These are phyloP conservation scores for Solanum hybrid DNA, from an alignment of 305 asterid genomes.

Conservation along the genomic window DNA sequence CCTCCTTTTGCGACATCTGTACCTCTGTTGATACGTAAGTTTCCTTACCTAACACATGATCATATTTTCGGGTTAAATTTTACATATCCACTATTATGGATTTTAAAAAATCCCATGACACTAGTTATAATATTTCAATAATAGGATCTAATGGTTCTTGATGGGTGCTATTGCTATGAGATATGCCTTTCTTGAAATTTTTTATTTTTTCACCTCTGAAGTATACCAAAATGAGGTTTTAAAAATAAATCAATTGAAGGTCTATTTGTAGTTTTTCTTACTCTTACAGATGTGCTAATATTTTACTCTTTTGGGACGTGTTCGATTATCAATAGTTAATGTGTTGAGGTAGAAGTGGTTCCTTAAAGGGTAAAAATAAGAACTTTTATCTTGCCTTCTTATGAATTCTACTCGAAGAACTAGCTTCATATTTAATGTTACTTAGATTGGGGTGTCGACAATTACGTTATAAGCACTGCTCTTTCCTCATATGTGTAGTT, in stretches of 20 bases:
- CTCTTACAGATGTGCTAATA: neutral
- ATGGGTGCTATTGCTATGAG: neutral
- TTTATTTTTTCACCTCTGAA: neutral
- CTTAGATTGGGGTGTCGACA: neutral
- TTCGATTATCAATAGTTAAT: neutral
- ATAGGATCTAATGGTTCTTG: neutral
- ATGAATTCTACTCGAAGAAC: neutral
- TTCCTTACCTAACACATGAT: neutral
- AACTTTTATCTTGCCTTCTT: neutral
- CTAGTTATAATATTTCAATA: neutral
- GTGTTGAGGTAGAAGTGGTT: neutral
- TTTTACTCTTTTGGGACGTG: neutral
- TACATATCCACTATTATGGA: neutral
- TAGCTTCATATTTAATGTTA: neutral
- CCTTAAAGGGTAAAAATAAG: neutral
- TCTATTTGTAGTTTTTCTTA: neutral
- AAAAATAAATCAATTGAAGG: neutral
- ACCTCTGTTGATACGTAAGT: neutral
- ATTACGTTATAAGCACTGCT: neutral
- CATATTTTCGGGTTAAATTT: too few relatives aligned
- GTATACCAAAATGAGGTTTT: neutral
- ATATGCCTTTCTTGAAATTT: neutral
- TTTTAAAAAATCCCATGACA: neutral
- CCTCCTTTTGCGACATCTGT: neutral
- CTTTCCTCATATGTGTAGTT: neutral